Evolutionary conservation across 1,284 basidiomycete genomes (phyloP).

Genomic region (Rhodotorula mucilaginosa): DNA sequence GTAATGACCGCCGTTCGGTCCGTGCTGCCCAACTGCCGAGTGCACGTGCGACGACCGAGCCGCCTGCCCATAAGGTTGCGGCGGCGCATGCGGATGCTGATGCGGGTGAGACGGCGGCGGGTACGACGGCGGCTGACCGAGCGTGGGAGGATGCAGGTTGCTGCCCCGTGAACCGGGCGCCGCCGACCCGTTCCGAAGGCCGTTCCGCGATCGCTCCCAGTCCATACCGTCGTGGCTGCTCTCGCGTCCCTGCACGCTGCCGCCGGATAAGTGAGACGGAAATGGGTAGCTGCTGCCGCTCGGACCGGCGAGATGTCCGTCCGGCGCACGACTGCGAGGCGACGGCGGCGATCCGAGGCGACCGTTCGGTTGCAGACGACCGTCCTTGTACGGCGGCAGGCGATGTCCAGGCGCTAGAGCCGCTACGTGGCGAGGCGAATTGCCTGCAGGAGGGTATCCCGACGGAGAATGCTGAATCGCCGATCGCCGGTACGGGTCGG

Average conservation of each 20-base stretch:
- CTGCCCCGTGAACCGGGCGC: neutral
- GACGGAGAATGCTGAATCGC: constrained; percentile 20
- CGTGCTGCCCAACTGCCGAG: neutral
- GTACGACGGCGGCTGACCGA: constrained; percentile 3
- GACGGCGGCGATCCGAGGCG: constrained; percentile 35
- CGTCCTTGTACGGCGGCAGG: constrained; percentile 4
- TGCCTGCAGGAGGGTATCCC: constrained; percentile 16
- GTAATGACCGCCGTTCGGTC: neutral
- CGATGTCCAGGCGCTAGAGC: constrained; percentile 10
- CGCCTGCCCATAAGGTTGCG: constrained; percentile 6
- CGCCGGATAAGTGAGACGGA: constrained; percentile 15
- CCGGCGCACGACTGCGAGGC: constrained; percentile 23
- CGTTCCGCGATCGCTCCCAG: constrained; percentile 23
- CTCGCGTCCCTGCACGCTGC: neutral
- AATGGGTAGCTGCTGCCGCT: constrained; percentile 11
- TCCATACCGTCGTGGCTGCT: constrained; percentile 22
- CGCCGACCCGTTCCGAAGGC: neutral
- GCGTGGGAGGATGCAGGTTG: neutral
- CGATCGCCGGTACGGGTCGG: constrained; percentile 33
- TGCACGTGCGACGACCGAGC: neutral
- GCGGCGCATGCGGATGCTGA: constrained; percentile 4
- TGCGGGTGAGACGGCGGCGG: neutral
- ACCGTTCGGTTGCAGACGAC: constrained; percentile 24
- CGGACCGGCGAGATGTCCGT: neutral
- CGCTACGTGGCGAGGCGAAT: neutral